These are phyloP conservation scores for Lotus japonicus DNA, from an alignment of 306 rosid genomes.

Conservation along the genomic window DNA sequence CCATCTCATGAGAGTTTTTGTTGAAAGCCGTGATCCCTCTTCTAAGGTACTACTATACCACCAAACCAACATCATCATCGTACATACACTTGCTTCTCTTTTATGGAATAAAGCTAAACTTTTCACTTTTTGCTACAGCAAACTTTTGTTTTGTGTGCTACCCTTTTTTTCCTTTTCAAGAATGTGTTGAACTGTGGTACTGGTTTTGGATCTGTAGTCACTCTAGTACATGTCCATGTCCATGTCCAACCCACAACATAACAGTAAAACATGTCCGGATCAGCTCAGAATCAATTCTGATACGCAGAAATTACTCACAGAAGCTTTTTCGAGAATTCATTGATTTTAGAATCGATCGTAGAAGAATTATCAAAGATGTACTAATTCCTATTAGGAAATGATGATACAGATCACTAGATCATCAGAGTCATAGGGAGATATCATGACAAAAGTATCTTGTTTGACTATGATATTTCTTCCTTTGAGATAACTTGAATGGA, in stretches of 20 bases:
- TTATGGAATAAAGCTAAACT: neutral
- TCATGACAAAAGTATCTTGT: no score
- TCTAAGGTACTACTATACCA: constrained; percentile 20
- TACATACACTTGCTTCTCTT: no score
- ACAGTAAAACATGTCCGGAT: no score
- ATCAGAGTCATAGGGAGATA: neutral
- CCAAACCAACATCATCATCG: no score
- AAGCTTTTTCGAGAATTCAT: no score
- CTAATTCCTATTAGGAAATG: no score
- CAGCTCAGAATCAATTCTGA: no score
- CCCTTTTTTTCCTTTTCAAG: neutral
- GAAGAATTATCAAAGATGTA: no score
- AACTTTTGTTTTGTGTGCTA: neutral
- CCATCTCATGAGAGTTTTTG: constrained; percentile 28
- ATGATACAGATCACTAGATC: neutral
- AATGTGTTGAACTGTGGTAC: neutral
- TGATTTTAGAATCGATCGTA: no score
- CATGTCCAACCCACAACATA: neutral
- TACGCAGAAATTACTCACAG: no score
- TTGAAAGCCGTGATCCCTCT: constrained; percentile 31
- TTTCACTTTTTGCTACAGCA: neutral
- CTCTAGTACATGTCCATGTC: neutral
- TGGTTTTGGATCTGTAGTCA: neutral
- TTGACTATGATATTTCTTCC: no score
- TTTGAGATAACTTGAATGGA: no score